phyloP scores from a whole-genome alignment of 805 yeast genomes.

The Barnettozyma californica region DNA sequence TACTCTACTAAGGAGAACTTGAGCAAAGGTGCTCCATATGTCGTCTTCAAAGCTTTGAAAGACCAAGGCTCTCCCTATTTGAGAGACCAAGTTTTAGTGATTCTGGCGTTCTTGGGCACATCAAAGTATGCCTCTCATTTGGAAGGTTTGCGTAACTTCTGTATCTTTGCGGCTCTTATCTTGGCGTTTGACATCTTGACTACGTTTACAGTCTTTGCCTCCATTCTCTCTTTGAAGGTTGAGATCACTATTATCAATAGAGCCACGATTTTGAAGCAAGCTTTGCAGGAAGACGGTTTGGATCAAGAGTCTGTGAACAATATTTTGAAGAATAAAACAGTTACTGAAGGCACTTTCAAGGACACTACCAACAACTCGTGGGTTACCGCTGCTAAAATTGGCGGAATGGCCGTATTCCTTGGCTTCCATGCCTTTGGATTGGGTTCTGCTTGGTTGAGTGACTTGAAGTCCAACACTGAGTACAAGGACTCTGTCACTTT shows the following conservation, averaged over 20 bases:
- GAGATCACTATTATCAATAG: conserved; percentile 85
- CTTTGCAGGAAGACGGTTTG: conserved; percentile 90
- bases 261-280: conserved; percentile 68
- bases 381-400: conserved; percentile 54
- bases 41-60: conserved; percentile 31
- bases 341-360: conserved; percentile 22
- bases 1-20: conserved; percentile 23
- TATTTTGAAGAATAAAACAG: conserved; percentile 37
- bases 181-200: conserved; percentile 65
- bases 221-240: conserved; percentile 79
- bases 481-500: conserved; percentile 18
- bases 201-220: conserved; percentile 76
- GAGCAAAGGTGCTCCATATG: conserved; percentile 29
- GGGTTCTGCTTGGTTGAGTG: conserved; percentile 67
- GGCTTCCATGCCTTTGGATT: conserved; percentile 63
- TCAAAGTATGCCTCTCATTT: conserved; percentile 59
- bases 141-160: conserved; percentile 74
- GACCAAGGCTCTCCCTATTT: conserved; percentile 37
- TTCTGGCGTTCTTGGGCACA: conserved; percentile 64
- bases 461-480: conserved; percentile 30
- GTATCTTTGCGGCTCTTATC: conserved; percentile 66
- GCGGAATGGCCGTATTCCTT: conserved; percentile 51
- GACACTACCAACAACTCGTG: conserved; percentile 34
- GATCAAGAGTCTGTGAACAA: conserved; percentile 66
- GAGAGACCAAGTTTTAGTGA: conserved; percentile 72